Evolutionary conservation across 768 basidiomycete species (phyloP).

Genomic region (Polyporus arcularius): DNA sequence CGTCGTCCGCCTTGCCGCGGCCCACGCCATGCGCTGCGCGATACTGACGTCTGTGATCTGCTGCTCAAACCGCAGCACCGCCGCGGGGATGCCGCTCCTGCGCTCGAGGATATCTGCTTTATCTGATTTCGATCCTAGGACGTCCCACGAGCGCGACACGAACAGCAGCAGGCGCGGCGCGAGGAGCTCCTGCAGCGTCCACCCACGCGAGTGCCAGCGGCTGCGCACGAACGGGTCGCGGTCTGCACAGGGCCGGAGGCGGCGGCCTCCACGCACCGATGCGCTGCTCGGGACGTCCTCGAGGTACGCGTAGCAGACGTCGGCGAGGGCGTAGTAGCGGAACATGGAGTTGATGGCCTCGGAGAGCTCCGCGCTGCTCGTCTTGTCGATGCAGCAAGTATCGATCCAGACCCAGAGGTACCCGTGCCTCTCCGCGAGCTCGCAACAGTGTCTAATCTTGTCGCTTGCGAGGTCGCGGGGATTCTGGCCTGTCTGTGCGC

Average conservation of each 20-base stretch:
- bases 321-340: background rate
- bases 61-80: background rate
- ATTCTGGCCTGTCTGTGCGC: background rate
- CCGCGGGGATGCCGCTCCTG: background rate
- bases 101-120: background rate
- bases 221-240: too few relatives aligned
- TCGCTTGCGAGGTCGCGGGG: background rate
- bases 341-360: slow-evolving; percentile 6
- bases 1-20: background rate
- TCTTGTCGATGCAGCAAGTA: slow-evolving; percentile 8
- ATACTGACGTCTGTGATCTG: background rate
- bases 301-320: background rate
- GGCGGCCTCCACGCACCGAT: background rate
- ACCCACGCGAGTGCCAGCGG: slow-evolving; percentile 3
- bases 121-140: background rate
- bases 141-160: background rate
- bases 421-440: background rate
- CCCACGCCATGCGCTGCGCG: background rate
- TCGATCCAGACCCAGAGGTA: slow-evolving; percentile 1
- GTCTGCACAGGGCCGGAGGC: too few relatives aligned
- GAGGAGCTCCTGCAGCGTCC: slow-evolving; percentile 7
- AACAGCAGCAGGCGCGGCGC: background rate
- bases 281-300: background rate
- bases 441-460: background rate
- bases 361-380: slow-evolving; percentile 7